phyloP scores from a whole-genome alignment of 129 eudicot species.

The Heracleum sosnowskyi region DNA sequence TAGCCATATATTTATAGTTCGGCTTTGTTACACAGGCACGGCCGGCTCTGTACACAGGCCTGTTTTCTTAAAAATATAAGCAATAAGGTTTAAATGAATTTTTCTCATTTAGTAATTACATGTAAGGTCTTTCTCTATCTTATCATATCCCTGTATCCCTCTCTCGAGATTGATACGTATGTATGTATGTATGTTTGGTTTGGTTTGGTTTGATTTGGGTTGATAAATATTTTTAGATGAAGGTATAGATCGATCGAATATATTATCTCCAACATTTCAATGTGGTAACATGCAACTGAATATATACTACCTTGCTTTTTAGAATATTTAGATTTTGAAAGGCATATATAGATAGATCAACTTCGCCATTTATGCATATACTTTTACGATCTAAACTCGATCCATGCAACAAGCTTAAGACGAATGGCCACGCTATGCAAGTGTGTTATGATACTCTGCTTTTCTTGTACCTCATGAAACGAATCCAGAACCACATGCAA shows the following conservation, averaged over 20 bases:
- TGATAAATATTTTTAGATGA: background rate
- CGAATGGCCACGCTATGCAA: background rate
- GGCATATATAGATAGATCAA: background rate
- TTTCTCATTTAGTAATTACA: too few species aligned
- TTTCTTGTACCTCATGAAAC: slow-evolving; percentile 70
- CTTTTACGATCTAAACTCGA: background rate
- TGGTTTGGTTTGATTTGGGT: too few species aligned
- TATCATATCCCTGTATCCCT: too few species aligned
- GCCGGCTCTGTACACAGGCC: too few species aligned
- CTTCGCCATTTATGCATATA: background rate
- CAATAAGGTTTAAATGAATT: too few species aligned
- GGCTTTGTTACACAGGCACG: too few species aligned
- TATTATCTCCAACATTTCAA: background rate
- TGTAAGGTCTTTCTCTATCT: too few species aligned
- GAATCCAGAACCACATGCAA: slow-evolving; percentile 36
- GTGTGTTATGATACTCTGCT: slow-evolving; percentile 43
- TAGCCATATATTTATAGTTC: too few species aligned
- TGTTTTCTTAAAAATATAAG: too few species aligned
- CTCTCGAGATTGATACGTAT: too few species aligned
- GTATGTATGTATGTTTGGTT: background rate
- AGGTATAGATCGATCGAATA: background rate
- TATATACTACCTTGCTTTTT: background rate
- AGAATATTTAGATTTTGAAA: background rate
- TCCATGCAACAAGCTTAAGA: background rate
- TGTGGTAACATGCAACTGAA: background rate